These are phyloP conservation scores for Smallanthus sonchifolius DNA, from an alignment of 129 eudicot genomes.

Conservation along the genomic window DNA sequence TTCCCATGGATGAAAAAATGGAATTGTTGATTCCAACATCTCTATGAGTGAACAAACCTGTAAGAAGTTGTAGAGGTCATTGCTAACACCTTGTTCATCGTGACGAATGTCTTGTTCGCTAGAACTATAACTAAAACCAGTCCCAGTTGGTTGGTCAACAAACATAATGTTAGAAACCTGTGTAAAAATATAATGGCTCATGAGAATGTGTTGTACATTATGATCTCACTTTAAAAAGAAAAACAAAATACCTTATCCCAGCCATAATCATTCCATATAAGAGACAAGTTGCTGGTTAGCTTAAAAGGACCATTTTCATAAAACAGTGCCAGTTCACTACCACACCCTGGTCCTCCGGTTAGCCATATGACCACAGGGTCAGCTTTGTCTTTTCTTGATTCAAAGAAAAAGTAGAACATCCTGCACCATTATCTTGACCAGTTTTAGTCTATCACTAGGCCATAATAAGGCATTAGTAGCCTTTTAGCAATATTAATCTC, in stretches of 20 bases:
- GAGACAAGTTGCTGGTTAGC: conserved; percentile 55
- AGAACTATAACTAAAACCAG: conserved; percentile 36
- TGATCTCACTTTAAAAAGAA: background rate
- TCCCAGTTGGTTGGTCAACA: conserved; percentile 38
- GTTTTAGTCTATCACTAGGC: conserved; percentile 10
- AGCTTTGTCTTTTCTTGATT: conserved; percentile 52
- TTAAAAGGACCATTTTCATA: conserved; percentile 95
- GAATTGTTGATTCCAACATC: background rate
- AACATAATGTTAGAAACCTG: conserved; percentile 54
- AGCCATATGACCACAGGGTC: conserved; percentile 95
- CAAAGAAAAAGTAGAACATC: conserved; percentile 94
- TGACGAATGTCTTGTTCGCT: conserved; percentile 27
- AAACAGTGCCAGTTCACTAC: conserved; percentile 79
- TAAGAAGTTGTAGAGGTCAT: conserved; percentile 79
- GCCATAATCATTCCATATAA: conserved; percentile 79
- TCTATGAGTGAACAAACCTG: conserved; percentile 45
- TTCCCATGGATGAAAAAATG: background rate
- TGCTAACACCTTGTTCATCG: conserved; percentile 52
- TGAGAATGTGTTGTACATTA: background rate
- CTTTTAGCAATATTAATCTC: conserved; percentile 6
- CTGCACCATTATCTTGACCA: conserved; percentile 40
- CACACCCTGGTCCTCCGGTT: conserved; percentile 94
- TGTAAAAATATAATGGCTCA: conserved; percentile 12
- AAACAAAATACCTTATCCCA: conserved; percentile 74
- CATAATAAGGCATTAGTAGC: background rate